Base-by-base conservation (phyloP, 495 filamentous ascomycete genomes). In the Jackrogersella minutella region DNA sequence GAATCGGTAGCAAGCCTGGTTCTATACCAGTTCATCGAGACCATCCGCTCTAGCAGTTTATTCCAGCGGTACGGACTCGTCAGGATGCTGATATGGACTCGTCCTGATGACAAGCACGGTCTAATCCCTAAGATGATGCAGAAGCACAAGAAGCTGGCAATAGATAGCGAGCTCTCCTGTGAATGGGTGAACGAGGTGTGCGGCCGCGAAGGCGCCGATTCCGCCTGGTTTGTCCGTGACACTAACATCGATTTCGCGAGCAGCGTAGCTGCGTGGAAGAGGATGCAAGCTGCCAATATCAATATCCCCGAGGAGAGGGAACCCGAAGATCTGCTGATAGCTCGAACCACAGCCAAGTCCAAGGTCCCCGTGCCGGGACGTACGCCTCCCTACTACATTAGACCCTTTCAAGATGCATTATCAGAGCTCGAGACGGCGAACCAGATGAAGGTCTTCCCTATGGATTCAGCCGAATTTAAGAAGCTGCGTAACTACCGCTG, bases 1-100 rank as follows among this genome's bases (percentile, higher is more conserved):
- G 61, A 75, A 0, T 85, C 79, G 55, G 21, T 85, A 5, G 57
- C 77, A 0, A 44, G 50, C 34, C 71, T 86, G 13, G 64, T 86
- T 1, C 37, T 85, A 1, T 77, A 79, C 60, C 76, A 87, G 70
- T 70, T 88, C 50, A 72, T 86, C 30, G 54, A 61, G 11, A 66
- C 79, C 19, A 77, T 85, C 43, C 76, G 80, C 49, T 57, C 65
- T 3, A 66, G 75, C 14, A 60, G 70, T 1, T 71, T 84, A 14
- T 85, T 89, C 53, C 88, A 91, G 43, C 77, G 71, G 16, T 88
- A 87, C 62, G 88, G 93, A 7, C 82, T 85, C 5, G 87, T 94
- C 6, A 85, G 92, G 51, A 85, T 93, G 77, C 77, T 97, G 2
- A 64, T 90, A 24, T 89, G 90, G 84, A 47, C 84, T 4, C 71